These are phyloP conservation scores for Aspergillus pseudoviridinutans DNA, from an alignment of 2,329 filamentous ascomycete genomes.

Conservation along the genomic window DNA sequence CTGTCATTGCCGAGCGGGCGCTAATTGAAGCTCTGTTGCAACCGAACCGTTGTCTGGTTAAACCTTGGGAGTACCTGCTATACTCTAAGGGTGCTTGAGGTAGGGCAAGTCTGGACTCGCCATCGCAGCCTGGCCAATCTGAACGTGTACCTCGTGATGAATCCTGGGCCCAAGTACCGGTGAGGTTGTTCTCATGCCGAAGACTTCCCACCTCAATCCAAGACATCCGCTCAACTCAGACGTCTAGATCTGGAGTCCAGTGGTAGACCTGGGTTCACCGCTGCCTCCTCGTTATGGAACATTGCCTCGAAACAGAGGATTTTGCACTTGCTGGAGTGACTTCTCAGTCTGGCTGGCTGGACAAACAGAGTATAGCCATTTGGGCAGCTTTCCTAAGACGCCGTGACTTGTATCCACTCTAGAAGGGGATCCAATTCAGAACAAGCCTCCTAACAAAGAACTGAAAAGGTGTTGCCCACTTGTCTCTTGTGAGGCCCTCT, in stretches of 20 bases:
- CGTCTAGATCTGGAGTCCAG: slow-evolving; percentile 14
- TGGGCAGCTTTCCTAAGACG: slow-evolving; percentile 13
- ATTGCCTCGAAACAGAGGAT: slow-evolving; percentile 13
- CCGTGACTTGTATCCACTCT: slow-evolving; percentile 20
- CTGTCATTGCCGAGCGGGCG: not conserved
- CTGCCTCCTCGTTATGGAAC: slow-evolving; percentile 10
- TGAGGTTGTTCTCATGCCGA: slow-evolving; percentile 16
- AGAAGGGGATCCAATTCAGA: slow-evolving; percentile 7
- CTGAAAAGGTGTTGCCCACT: not conserved
- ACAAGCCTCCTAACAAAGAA: slow-evolving; percentile 23
- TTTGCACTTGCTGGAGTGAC: slow-evolving; percentile 7
- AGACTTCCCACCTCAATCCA: slow-evolving; percentile 13
- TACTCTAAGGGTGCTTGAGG: slow-evolving; percentile 11
- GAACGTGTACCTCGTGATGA: slow-evolving; percentile 19
- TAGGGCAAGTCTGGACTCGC: slow-evolving; percentile 18
- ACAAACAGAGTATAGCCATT: slow-evolving; percentile 18
- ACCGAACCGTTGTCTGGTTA: slow-evolving; percentile 5
- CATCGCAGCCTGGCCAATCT: slow-evolving; percentile 10
- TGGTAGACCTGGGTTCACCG: slow-evolving; percentile 17
- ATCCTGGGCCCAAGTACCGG: slow-evolving; percentile 14
- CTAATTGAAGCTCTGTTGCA: slow-evolving; percentile 10
- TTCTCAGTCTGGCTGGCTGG: slow-evolving; percentile 3
- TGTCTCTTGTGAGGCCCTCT: slow-evolving; percentile 9
- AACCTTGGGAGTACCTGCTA: slow-evolving; percentile 12
- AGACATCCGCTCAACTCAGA: slow-evolving; percentile 18